Percentiles rank a stretch among this genome's conserved stretches.
Evolutionary conservation across 2,329 filamentous ascomycete species (phyloP).

Genomic region (Fusarium chlamydosporum): DNA sequence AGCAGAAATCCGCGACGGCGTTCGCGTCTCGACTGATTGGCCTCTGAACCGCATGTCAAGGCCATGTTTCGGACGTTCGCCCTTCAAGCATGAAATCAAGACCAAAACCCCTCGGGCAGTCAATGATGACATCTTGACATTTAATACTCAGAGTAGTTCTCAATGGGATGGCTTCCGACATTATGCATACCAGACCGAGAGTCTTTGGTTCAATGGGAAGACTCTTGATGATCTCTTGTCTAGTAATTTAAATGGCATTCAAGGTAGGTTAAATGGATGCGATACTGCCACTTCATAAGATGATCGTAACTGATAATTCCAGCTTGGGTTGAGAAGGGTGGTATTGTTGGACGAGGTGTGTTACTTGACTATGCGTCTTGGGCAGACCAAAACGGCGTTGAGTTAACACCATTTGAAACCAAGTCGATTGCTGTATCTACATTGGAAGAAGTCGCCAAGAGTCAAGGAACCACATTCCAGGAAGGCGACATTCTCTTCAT

Average conservation of each 20-base stretch:
- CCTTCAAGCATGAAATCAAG: slow-evolving; percentile 50
- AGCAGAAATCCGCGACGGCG: slow-evolving; percentile 51
- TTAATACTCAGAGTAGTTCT: slow-evolving; percentile 58
- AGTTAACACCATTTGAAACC: slow-evolving; percentile 58
- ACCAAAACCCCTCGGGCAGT: slow-evolving; percentile 50
- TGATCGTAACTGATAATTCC: rapidly evolving
- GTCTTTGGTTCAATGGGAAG: slow-evolving; percentile 54
- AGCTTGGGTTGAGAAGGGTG: slow-evolving; percentile 52
- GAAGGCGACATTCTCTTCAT: slow-evolving; percentile 71
- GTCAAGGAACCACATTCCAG: slow-evolving; percentile 60
- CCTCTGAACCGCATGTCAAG: slow-evolving; percentile 52
- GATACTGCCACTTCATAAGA: neutral
- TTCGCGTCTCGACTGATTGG: slow-evolving; percentile 55
- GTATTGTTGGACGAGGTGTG: slow-evolving; percentile 65
- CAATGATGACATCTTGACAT: slow-evolving; percentile 54
- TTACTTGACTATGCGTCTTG: slow-evolving; percentile 67
- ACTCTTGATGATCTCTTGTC: slow-evolving; percentile 62
- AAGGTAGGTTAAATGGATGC: slow-evolving; percentile 38
- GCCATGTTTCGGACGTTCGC: slow-evolving; percentile 54
- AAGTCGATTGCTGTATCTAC: slow-evolving; percentile 60
- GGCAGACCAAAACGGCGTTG: slow-evolving; percentile 56
- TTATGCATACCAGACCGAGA: slow-evolving; percentile 57
- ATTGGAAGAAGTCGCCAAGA: slow-evolving; percentile 61
- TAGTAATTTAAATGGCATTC: slow-evolving; percentile 50
- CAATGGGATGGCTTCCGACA: slow-evolving; percentile 60